Conservation (phyloP, 352 stramenopile species). For the Phytopythium kandeliae region DNA sequence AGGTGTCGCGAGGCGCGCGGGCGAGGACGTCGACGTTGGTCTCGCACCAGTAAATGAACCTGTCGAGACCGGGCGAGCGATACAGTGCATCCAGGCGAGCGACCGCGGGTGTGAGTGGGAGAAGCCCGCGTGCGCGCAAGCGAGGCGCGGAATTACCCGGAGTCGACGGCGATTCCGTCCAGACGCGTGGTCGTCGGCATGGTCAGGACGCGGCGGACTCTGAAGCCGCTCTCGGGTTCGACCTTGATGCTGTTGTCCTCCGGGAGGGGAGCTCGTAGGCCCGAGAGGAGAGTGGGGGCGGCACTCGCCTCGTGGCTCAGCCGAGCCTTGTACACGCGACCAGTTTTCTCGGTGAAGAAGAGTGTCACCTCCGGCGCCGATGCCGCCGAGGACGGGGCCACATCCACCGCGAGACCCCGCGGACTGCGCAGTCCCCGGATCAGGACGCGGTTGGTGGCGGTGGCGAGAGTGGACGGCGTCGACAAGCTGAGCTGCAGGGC, state of each 20-base stretch:
- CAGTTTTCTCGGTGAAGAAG: slow-evolving; percentile 74
- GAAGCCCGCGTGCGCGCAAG: too few relatives aligned
- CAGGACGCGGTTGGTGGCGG: slow-evolving; percentile 11
- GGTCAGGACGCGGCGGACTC: slow-evolving; percentile 28
- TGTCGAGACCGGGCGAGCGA: slow-evolving; percentile 5
- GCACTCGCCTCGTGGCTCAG: not conserved
- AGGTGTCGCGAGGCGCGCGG: slow-evolving; percentile 32
- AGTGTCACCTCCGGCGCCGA: slow-evolving; percentile 15
- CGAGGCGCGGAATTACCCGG: slow-evolving; percentile 15
- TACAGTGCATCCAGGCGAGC: too few relatives aligned
- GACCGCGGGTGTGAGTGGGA: too few relatives aligned
- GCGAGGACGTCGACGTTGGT: slow-evolving; percentile 57
- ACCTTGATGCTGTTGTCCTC: slow-evolving; percentile 10
- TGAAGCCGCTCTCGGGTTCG: slow-evolving; percentile 4
- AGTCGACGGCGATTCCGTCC: slow-evolving; percentile 58
- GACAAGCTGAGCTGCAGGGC: slow-evolving; percentile 2
- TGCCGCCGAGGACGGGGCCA: not conserved
- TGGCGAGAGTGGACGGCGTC: not conserved
- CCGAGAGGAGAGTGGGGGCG: slow-evolving; percentile 1
- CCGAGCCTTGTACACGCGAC: slow-evolving; percentile 33
- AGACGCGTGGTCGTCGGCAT: slow-evolving; percentile 39
- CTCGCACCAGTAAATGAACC: slow-evolving; percentile 69
- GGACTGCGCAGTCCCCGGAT: slow-evolving; percentile 39
- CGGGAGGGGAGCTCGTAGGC: slow-evolving; percentile 2
- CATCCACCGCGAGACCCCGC: slow-evolving; percentile 41